Percentiles rank a stretch among this genome's conserved stretches.
Conservation (phyloP, 441 rosid genomes). For the Corymbia calophylla region DNA sequence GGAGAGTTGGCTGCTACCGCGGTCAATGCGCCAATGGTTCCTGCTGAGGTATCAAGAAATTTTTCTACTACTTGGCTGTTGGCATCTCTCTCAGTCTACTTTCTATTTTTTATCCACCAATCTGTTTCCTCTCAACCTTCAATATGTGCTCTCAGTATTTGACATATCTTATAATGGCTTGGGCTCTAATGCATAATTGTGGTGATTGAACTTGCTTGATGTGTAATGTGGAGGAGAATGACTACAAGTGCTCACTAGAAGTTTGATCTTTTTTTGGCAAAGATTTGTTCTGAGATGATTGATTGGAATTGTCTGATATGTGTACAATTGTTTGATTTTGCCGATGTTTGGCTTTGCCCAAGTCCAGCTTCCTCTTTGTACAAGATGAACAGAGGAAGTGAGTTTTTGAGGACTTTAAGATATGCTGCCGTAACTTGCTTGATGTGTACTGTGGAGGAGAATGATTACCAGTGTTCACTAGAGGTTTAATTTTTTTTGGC, state of each 20-base stretch:
- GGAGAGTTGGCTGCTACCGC: constrained; percentile 17
- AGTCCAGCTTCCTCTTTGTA: background rate
- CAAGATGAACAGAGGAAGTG: background rate
- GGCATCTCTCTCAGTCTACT: background rate
- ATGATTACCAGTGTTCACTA: background rate
- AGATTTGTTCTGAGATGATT: background rate
- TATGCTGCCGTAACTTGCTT: background rate
- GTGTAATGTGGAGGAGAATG: background rate
- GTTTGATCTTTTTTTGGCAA: background rate
- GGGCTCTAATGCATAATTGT: background rate
- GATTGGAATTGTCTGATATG: background rate
- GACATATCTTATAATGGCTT: background rate
- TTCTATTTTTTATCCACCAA: no score
- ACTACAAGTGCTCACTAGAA: background rate
- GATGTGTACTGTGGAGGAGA: background rate
- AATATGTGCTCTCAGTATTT: background rate
- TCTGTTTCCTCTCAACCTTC: background rate
- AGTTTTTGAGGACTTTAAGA: background rate
- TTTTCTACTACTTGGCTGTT: background rate
- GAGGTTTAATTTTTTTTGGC: background rate
- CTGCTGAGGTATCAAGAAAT: constrained; percentile 8
- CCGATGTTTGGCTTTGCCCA: background rate
- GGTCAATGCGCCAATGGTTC: constrained; percentile 16
- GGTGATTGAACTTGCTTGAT: background rate
- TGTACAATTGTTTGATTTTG: background rate